A percentile compares a stretch with the other conserved stretches of the same genome.
phyloP scores from a whole-genome alignment of 768 basidiomycete species.

The Hygrocybe coccinea region DNA sequence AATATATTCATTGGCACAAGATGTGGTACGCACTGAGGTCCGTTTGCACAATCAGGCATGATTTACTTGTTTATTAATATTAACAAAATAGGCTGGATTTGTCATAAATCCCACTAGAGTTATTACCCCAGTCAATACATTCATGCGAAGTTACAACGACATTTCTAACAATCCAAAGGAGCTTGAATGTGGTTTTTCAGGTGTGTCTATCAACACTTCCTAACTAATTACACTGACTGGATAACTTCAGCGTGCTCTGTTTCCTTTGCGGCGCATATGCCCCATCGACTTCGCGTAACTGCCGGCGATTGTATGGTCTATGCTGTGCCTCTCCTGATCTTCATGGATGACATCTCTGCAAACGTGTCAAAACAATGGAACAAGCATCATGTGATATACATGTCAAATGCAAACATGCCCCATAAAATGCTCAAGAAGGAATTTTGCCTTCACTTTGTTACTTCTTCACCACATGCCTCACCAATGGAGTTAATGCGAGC shows the following conservation, averaged over 20 bases:
- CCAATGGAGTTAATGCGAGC: constrained; percentile 31
- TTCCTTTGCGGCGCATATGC: constrained; percentile 2
- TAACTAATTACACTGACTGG: neutral
- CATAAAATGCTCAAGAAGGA: constrained; percentile 29
- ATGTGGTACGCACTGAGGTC: neutral
- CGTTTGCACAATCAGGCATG: neutral
- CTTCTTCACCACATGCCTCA: constrained; percentile 30
- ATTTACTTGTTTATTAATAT: neutral
- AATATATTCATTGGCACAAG: neutral
- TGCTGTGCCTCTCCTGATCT: constrained; percentile 4
- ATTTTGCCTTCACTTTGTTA: constrained; percentile 25
- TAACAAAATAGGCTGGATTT: constrained; percentile 3
- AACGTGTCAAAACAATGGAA: constrained; percentile 38
- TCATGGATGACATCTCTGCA: constrained; percentile 31
- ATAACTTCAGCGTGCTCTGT: neutral
- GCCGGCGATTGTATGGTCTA: constrained; percentile 6
- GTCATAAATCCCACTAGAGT: neutral
- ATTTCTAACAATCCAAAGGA: constrained; percentile 3
- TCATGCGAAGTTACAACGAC: neutral
- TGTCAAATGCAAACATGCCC: constrained; percentile 30
- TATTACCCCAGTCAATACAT: neutral
- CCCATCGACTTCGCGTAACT: constrained; percentile 6
- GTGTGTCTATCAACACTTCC: neutral
- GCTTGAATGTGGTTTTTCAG: constrained; percentile 3
- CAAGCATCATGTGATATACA: constrained; percentile 30